Evolutionary conservation across 495 filamentous ascomycete genomes (phyloP).

Genomic region (Lasiosphaeriaceae sp.): DNA sequence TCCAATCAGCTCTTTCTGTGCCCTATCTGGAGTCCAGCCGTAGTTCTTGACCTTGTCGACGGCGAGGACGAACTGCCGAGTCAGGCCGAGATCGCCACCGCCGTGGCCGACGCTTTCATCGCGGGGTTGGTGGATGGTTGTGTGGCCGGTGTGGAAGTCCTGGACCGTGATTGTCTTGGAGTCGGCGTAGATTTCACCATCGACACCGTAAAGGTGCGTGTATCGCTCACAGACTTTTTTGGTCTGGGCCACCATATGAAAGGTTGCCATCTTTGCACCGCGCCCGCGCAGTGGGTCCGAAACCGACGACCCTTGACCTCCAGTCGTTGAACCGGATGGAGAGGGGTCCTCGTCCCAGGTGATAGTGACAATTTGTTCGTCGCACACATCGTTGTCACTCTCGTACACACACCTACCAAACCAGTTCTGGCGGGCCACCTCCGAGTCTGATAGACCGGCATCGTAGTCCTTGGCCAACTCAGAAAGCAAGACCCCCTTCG

Average conservation of each 20-base stretch:
- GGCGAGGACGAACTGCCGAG: constrained; percentile 73
- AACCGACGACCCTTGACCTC: too few relatives aligned
- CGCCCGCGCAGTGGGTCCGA: constrained; percentile 33
- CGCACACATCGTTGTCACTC: constrained; percentile 83
- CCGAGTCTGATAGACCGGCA: constrained; percentile 38
- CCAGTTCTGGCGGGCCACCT: constrained; percentile 66
- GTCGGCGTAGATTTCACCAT: constrained; percentile 82
- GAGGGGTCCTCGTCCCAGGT: constrained; percentile 69
- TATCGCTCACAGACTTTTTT: constrained; percentile 81
- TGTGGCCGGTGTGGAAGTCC: constrained; percentile 56
- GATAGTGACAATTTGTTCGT: constrained; percentile 85
- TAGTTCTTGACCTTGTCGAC: constrained; percentile 74
- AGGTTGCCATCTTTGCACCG: constrained; percentile 76
- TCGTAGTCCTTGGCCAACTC: constrained; percentile 69
- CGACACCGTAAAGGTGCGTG: constrained; percentile 76
- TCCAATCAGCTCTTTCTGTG: constrained; percentile 72
- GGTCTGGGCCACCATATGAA: constrained; percentile 93
- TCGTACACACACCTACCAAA: constrained; percentile 95
- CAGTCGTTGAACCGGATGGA: constrained; percentile 9
- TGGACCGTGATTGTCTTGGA: constrained; percentile 60
- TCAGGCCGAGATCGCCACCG: constrained; percentile 82
- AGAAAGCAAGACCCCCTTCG: constrained; percentile 38
- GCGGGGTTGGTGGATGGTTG: constrained; percentile 49
- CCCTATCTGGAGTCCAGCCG: constrained; percentile 61
- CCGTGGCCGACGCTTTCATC: constrained; percentile 64